Evolutionary conservation across 2,329 filamentous ascomycete genomes (phyloP).

Genomic region (Leptographium radiaticola): DNA sequence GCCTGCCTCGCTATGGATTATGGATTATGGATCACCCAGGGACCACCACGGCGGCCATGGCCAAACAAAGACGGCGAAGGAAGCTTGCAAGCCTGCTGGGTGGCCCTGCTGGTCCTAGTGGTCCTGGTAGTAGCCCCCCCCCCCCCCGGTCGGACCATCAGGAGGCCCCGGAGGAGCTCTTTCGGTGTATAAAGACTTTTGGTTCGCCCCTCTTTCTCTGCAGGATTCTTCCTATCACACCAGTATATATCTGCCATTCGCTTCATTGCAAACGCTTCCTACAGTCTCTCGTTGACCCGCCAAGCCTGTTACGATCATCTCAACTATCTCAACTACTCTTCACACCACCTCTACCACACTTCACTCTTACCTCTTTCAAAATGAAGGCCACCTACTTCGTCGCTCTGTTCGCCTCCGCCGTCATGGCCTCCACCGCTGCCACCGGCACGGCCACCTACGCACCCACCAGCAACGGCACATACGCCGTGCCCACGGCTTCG

Average conservation of each 20-base stretch:
- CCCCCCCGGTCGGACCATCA: no score
- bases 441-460: slow-evolving; percentile 3
- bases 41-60: no score
- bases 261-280: not conserved
- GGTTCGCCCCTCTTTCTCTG: not conserved
- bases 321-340: not conserved
- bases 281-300: not conserved
- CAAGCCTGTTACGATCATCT: no score
- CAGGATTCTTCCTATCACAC: not conserved
- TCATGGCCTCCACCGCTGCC: not conserved
- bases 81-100: no score
- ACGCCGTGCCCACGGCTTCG: not conserved
- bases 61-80: no score
- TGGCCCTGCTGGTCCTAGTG: no score
- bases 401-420: slow-evolving; percentile 3
- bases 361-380: not conserved
- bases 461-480: slow-evolving; percentile 3
- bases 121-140: no score
- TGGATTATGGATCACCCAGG: no score
- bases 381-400: slow-evolving; percentile 9
- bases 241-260: not conserved
- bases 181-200: not conserved
- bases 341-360: not conserved
- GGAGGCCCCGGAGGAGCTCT: not conserved
- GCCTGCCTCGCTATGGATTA: no score